phyloP scores from a whole-genome alignment of 1,284 basidiomycete species.

The Pyrrhoderma noxium region DNA sequence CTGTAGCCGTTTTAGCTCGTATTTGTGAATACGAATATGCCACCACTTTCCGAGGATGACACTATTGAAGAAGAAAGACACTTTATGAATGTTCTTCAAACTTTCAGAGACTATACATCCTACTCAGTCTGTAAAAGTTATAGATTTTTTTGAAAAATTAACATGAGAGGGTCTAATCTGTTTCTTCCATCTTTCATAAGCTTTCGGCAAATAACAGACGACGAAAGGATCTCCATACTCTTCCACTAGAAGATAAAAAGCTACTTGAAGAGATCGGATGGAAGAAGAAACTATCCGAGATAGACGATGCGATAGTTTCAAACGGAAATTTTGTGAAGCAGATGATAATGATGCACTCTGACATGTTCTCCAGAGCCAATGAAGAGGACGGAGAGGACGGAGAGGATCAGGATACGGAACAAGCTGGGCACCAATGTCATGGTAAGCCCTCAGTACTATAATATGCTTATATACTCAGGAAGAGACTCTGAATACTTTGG shows the following conservation, averaged over 20 bases:
- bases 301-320: constrained; percentile 60
- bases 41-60: constrained; percentile 21
- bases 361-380: constrained; percentile 55
- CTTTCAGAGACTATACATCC: constrained; percentile 58
- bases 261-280: constrained; percentile 57
- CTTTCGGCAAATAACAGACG: constrained; percentile 70
- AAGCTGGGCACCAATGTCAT: not conserved
- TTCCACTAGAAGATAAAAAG: constrained; percentile 53
- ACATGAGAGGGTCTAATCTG: constrained; percentile 11
- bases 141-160: constrained; percentile 7
- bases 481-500: no score
- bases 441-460: not conserved
- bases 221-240: constrained; percentile 60
- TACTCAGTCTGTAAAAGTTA: constrained; percentile 43
- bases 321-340: constrained; percentile 63
- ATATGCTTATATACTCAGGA: not conserved
- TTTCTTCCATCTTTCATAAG: constrained; percentile 30
- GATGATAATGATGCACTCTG: constrained; percentile 56
- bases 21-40: no score
- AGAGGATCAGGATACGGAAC: constrained; percentile 18
- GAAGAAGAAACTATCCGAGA: constrained; percentile 55
- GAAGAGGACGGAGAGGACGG: constrained; percentile 28
- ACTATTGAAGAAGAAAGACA: constrained; percentile 47
- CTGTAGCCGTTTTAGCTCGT: no score
- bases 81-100: constrained; percentile 60